phyloP scores from a whole-genome alignment of 768 basidiomycete species.

The Tulasnella sp. region DNA sequence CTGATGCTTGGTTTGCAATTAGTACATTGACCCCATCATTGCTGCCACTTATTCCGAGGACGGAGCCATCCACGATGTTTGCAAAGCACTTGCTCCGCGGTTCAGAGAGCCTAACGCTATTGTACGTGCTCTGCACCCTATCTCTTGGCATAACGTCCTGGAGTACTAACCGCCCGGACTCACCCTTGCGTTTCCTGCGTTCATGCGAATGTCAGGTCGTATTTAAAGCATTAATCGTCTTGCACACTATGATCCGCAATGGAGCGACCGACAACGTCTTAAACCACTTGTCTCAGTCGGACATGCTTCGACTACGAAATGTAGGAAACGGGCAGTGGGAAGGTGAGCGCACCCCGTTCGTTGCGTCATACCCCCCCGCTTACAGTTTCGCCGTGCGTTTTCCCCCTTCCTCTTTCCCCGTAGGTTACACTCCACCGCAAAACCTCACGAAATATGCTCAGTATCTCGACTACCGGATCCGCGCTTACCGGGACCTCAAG shows the following conservation, averaged over 20 bases:
- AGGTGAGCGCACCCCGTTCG: constrained; percentile 37
- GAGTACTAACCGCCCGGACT: not conserved
- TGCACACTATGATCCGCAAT: constrained; percentile 94
- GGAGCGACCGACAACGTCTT: constrained; percentile 94
- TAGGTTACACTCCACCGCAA: constrained; percentile 77
- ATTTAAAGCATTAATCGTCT: constrained; percentile 93
- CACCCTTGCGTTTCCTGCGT: not conserved
- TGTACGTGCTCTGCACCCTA: constrained; percentile 37
- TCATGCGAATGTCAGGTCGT: constrained; percentile 49
- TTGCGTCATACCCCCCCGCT: not conserved
- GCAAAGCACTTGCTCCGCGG: constrained; percentile 72
- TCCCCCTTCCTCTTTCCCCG: not conserved
- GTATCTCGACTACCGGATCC: constrained; percentile 83
- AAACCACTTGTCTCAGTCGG: constrained; percentile 65
- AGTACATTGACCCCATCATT: constrained; percentile 96
- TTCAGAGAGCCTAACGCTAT: constrained; percentile 87
- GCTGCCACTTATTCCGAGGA: constrained; percentile 96
- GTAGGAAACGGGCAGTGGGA: constrained; percentile 81
- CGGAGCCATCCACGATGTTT: constrained; percentile 85
- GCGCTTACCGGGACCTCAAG: constrained; percentile 77
- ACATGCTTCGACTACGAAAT: constrained; percentile 71
- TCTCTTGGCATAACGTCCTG: not conserved
- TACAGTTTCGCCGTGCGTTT: not conserved
- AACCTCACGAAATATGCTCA: constrained; percentile 78
- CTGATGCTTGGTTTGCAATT: not conserved